Evolutionary conservation across 768 basidiomycete species (phyloP).

Genomic region (Mycena filopes): DNA sequence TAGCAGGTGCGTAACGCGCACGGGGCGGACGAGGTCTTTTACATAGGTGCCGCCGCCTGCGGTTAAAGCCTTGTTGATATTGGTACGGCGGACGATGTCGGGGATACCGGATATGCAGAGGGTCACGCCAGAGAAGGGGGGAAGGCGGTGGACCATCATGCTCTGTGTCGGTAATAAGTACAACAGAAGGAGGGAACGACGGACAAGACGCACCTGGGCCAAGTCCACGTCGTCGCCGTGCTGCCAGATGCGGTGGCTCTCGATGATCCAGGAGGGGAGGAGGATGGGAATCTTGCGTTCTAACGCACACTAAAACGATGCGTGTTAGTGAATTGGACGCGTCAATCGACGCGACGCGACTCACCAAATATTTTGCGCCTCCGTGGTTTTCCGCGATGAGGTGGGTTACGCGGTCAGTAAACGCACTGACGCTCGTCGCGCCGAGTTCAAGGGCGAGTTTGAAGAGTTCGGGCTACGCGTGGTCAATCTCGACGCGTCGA

Average conservation of each 20-base stretch:
- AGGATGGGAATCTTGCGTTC: conserved; percentile 85
- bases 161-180: no score
- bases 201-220: conserved; percentile 62
- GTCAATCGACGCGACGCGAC: conserved; percentile 23
- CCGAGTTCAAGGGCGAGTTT: conserved; percentile 86
- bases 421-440: conserved; percentile 71
- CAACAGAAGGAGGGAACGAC: no score
- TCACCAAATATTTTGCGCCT: conserved; percentile 84
- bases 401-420: conserved; percentile 91
- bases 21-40: conserved; percentile 80
- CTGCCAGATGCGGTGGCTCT: conserved; percentile 79
- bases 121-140: conserved; percentile 65
- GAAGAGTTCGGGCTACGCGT: conserved; percentile 70
- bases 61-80: conserved; percentile 72
- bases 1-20: conserved; percentile 86
- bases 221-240: conserved; percentile 83
- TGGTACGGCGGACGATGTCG: conserved; percentile 65
- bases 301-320: conserved; percentile 74
- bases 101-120: conserved; percentile 83
- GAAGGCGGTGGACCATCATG: conserved; percentile 56
- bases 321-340: neutral
- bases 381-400: conserved; percentile 85
- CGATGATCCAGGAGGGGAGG: conserved; percentile 79
- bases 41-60: conserved; percentile 74
- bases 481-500: conserved; percentile 3